Base-by-base conservation (phyloP, 75 land plant genomes). In the Pinus tabuliformis region DNA sequence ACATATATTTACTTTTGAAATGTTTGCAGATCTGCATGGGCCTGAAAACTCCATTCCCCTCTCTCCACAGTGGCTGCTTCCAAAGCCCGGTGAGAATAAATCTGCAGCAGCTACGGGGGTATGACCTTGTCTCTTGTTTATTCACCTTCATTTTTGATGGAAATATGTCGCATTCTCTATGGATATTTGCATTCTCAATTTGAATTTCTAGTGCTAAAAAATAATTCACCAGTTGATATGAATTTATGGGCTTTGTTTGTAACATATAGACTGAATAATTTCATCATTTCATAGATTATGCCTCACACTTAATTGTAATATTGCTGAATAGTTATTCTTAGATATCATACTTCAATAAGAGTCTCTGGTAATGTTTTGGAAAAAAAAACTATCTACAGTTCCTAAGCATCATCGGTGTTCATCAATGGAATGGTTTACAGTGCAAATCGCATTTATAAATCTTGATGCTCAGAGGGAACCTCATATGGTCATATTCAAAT, bases 61-160 rank as follows among this genome's bases (percentile, higher is more conserved):
- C 72, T 94, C 99, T 63, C 99, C 99, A 28, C 98, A 96, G 82
- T 96, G 99, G 99, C 92, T 96, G 73, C 84, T 88, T 20, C 81
- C 99, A 62, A 96, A 96, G 78, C 74, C 89, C 33, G 93, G 85
- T 58, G 98, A 86, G 77, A 82, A 16, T 70, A 91, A 81, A 77
- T 75, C 62, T 30, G 88, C 81, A 77, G 42, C 71, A 14, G 75
- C 68, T 36, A 24, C 75, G 81, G 85, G 80, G 83, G 89, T 87
- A 49, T 57, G 80, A 0, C 54, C 11, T n/a, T 22, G n/a, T 42
- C 11, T 39, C 24, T 68, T 42, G 21, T 24, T 42, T 42, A 3
- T 42, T 17, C 36, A 33, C 33, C 42, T 64, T 64, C 1, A 17
- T 18, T 8, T 8, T 6, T 42, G 1, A 18, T 37, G 3, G n/a